Base-by-base conservation (phyloP, 2,329 filamentous ascomycete species). In the Aspergillus pseudotamarii region DNA sequence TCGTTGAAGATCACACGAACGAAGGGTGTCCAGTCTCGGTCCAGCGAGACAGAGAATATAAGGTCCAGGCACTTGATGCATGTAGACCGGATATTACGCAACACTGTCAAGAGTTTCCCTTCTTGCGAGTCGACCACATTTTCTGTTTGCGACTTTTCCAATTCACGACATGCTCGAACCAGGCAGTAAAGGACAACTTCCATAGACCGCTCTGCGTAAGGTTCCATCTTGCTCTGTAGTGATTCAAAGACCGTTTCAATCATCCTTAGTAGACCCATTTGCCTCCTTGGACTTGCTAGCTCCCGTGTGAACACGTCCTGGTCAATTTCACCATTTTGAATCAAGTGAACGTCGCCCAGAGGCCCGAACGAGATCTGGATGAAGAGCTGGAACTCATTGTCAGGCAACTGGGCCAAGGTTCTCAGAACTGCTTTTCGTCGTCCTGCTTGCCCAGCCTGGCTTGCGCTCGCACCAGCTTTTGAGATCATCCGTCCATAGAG, bases 181-280 rank as follows among this genome's bases (percentile, higher is more conserved):
- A 95, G 81, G 74, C 93, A 97, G 74, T 93, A 94, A 1, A 98
- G 80, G 0, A 96, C 84, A 0, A 93, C 87, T 69, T 94, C 89
- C 65, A 94, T 83, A 5, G 98, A 83, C 14, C 85, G 85, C 19
- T 85, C 81, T 56, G 90, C 85, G 69, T 91, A 94, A 0, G 88
- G 85, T 2, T 83, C 78, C 59, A 96, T 87, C 59, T 89, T 89
- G 6, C 86, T 88, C 59, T 94, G 93, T 41, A 98, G 85, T 59
- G 95, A 93, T 62, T 91, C 90, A 64, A 98, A 88, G 75, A 98
- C 88, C 12, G 94, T 89, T 64, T 93, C 89, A 57, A 95, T 84
- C 92, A 98, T 95, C 74, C 96, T 96, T 58, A 97, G 81, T 74
- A 97, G 88, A 82, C 96, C 95, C 63, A 95, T 86, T 76, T 97